These are phyloP conservation scores for Colletotrichum cuscutae DNA, from an alignment of 2,329 filamentous ascomycete species.

Conservation along the genomic window DNA sequence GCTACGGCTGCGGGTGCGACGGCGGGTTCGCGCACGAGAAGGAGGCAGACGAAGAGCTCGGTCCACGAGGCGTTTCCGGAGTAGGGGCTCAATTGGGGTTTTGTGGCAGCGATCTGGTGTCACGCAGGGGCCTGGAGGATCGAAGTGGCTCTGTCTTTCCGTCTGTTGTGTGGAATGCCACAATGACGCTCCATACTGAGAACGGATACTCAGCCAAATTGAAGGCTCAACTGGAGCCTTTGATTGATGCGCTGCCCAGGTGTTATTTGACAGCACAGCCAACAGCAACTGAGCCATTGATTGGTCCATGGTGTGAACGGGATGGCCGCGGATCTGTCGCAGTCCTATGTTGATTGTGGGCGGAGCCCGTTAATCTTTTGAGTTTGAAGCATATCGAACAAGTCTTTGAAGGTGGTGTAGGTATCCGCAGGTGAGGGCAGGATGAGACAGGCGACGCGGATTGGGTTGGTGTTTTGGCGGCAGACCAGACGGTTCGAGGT, in stretches of 20 bases:
- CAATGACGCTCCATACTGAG: background rate
- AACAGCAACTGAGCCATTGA: background rate
- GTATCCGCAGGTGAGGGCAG: background rate
- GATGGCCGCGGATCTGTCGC: background rate
- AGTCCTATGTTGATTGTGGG: background rate
- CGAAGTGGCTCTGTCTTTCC: background rate
- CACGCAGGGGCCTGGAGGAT: conserved; percentile 22
- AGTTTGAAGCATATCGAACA: conserved; percentile 22
- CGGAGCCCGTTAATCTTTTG: background rate
- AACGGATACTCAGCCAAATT: conserved; percentile 2
- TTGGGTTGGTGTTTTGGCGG: background rate
- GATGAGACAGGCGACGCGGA: background rate
- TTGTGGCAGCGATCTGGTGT: conserved; percentile 24
- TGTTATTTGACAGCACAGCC: background rate
- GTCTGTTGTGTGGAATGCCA: background rate
- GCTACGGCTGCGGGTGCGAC: background rate
- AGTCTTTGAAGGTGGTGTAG: conserved; percentile 6
- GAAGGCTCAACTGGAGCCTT: conserved; percentile 3
- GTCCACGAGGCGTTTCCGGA: conserved; percentile 23
- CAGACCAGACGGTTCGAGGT: background rate
- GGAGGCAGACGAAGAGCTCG: background rate
- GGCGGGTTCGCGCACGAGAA: background rate
- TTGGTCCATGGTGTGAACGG: background rate
- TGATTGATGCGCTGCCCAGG: background rate
- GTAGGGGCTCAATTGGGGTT: conserved; percentile 17